phyloP scores from a whole-genome alignment of 495 filamentous ascomycete species.

The Penicillium goetzii region DNA sequence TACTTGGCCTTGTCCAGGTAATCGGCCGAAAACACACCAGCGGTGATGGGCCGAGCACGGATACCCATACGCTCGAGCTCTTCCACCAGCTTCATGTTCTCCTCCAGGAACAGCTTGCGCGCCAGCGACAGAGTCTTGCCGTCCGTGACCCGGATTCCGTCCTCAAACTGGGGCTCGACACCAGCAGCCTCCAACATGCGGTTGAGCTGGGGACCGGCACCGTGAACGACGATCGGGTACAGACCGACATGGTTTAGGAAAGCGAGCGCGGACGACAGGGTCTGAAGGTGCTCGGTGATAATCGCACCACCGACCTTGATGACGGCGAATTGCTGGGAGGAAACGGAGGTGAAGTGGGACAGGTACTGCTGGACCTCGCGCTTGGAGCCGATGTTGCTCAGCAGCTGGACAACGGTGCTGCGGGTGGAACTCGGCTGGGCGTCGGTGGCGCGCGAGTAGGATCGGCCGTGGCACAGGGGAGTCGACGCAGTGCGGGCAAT shows the following conservation, averaged over 20 bases:
- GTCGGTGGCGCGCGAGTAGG: constrained; percentile 53
- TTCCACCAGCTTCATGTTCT: constrained; percentile 95
- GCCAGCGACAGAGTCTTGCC: constrained; percentile 92
- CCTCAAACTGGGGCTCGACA: constrained; percentile 94
- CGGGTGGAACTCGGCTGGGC: constrained; percentile 65
- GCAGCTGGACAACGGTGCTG: constrained; percentile 87
- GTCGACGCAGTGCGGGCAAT: constrained; percentile 24
- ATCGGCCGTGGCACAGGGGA: constrained; percentile 41
- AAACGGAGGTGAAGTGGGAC: constrained; percentile 95
- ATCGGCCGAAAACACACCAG: constrained; percentile 92
- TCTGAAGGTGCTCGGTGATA: constrained; percentile 91
- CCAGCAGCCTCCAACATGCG: constrained; percentile 88
- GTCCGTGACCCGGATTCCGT: constrained; percentile 94
- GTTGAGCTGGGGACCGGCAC: constrained; percentile 95
- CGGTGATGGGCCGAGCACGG: constrained; percentile 86
- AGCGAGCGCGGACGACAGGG: constrained; percentile 82
- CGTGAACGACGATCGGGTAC: constrained; percentile 95
- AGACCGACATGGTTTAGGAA: constrained; percentile 96
- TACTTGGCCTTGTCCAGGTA: constrained; percentile 95
- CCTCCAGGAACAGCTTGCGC: constrained; percentile 87
- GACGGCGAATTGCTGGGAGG: constrained; percentile 96
- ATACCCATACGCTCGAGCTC: constrained; percentile 90
- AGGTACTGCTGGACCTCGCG: constrained; percentile 98
- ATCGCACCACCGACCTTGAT: constrained; percentile 99
- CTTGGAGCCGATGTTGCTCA: constrained; percentile 97